phyloP scores from a whole-genome alignment of 768 basidiomycete genomes.

The Trametes gibbosa region DNA sequence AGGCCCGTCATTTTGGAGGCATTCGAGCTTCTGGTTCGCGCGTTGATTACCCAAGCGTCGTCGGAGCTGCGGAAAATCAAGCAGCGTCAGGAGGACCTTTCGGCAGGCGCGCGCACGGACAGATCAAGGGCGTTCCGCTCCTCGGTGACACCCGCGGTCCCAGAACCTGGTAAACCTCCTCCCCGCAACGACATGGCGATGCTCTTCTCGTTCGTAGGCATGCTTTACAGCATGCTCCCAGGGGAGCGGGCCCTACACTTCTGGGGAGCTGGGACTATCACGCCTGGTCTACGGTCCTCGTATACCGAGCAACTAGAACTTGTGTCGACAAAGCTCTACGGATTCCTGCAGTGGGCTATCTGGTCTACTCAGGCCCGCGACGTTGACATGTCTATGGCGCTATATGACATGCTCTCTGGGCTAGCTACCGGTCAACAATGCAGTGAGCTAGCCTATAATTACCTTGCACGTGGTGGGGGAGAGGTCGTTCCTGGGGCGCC shows the following conservation, averaged over 20 bases:
- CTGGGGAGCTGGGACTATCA: constrained; percentile 66
- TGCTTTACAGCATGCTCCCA: constrained; percentile 72
- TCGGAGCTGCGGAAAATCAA: constrained; percentile 85
- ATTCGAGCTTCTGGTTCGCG: constrained; percentile 71
- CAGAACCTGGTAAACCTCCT: constrained; percentile 33
- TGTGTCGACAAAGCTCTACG: constrained; percentile 59
- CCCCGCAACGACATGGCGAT: constrained; percentile 84
- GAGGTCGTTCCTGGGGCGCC: constrained; percentile 64
- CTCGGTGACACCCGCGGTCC: constrained; percentile 25
- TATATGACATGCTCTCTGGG: constrained; percentile 88
- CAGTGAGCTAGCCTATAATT: constrained; percentile 86
- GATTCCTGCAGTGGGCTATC: constrained; percentile 88
- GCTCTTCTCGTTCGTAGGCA: constrained; percentile 79
- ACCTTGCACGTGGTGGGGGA: constrained; percentile 73
- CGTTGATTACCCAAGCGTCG: constrained; percentile 71
- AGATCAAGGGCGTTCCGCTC: constrained; percentile 52
- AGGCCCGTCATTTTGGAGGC: constrained; percentile 53
- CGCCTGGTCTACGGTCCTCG: constrained; percentile 39
- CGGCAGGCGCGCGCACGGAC: constrained; percentile 65
- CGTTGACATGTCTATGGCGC: constrained; percentile 66
- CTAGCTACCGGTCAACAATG: constrained; percentile 81
- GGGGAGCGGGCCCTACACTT: constrained; percentile 80
- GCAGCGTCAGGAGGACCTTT: constrained; percentile 83
- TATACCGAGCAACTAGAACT: constrained; percentile 63
- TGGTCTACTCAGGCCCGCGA: constrained; percentile 81